Conservation (phyloP, 495 filamentous ascomycete genomes). For the Penicillium cataractarum region DNA sequence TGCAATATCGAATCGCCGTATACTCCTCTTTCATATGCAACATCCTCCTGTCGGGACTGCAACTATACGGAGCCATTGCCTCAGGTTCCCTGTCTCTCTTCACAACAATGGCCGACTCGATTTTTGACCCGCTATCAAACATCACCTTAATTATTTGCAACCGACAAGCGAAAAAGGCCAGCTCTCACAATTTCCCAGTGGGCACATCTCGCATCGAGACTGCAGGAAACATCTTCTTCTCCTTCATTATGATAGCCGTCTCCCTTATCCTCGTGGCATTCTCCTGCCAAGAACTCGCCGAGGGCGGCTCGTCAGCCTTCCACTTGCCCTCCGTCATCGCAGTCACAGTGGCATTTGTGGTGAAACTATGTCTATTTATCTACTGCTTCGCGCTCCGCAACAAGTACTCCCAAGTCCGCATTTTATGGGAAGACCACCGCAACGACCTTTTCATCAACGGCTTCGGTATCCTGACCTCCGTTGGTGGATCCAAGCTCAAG, state of each 20-base stretch:
- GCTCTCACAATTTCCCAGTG: not conserved
- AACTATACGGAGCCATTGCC: not conserved
- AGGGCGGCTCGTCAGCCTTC: not conserved
- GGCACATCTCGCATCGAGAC: not conserved
- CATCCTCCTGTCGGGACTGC: not conserved
- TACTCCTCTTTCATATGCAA: slow-evolving; percentile 1
- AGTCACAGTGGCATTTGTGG: not conserved
- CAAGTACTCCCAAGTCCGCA: slow-evolving; percentile 8
- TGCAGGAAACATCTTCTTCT: not conserved
- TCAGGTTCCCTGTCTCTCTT: not conserved
- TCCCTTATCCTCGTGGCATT: not conserved
- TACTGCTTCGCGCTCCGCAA: slow-evolving; percentile 4
- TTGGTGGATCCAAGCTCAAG: slow-evolving; percentile 10
- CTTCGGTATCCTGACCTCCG: slow-evolving; percentile 7
- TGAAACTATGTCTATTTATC: not conserved
- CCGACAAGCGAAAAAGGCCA: not conserved
- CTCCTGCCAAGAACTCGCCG: not conserved
- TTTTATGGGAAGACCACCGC: slow-evolving; percentile 8
- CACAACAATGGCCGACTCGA: slow-evolving; percentile 1
- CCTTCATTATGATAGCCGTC: not conserved
- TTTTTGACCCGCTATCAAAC: not conserved
- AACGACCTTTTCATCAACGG: slow-evolving; percentile 10
- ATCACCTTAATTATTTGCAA: not conserved
- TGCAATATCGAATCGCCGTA: not conserved
- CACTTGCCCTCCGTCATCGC: not conserved